Evolutionary conservation across 2,329 filamentous ascomycete genomes (phyloP).

Genomic region (Trichoderma sp.): DNA sequence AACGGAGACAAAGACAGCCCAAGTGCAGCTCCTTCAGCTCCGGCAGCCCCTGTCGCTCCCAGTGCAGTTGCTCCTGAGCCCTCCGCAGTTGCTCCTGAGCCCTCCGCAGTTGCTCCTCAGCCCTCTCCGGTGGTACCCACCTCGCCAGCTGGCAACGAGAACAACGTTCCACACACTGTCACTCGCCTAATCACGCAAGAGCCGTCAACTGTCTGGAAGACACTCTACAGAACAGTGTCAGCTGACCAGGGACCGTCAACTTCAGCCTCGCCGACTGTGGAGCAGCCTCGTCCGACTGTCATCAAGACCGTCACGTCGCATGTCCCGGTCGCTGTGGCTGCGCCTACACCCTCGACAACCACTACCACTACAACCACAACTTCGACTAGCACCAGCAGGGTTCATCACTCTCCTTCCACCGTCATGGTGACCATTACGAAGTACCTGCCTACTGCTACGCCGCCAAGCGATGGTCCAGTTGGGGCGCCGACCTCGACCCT

Average conservation of each 20-base stretch:
- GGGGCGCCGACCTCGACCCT: background rate
- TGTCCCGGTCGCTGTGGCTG: background rate
- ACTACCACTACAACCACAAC: background rate
- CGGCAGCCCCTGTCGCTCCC: background rate
- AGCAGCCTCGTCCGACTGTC: background rate
- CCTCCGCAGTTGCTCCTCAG: slow-evolving; percentile 16
- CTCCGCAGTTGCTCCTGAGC: slow-evolving; percentile 17
- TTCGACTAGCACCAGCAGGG: background rate
- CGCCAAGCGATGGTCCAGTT: background rate
- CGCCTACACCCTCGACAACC: background rate
- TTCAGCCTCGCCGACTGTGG: background rate
- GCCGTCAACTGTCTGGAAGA: slow-evolving; percentile 18
- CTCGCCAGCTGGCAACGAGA: slow-evolving; percentile 16
- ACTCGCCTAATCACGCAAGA: slow-evolving; percentile 33
- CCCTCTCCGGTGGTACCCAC: slow-evolving; percentile 22
- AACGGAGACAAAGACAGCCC: slow-evolving; percentile 23
- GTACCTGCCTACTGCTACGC: background rate
- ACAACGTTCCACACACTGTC: slow-evolving; percentile 12
- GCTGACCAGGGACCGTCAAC: background rate
- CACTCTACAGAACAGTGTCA: slow-evolving; percentile 21
- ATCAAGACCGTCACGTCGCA: background rate
- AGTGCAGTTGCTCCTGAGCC: slow-evolving; percentile 2
- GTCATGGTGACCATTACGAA: background rate
- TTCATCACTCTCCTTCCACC: background rate
- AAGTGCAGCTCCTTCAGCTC: background rate